A percentile compares a stretch with the other conserved stretches of the same genome.
Conservation (phyloP, 441 rosid genomes). For the Jatropha podagrica region DNA sequence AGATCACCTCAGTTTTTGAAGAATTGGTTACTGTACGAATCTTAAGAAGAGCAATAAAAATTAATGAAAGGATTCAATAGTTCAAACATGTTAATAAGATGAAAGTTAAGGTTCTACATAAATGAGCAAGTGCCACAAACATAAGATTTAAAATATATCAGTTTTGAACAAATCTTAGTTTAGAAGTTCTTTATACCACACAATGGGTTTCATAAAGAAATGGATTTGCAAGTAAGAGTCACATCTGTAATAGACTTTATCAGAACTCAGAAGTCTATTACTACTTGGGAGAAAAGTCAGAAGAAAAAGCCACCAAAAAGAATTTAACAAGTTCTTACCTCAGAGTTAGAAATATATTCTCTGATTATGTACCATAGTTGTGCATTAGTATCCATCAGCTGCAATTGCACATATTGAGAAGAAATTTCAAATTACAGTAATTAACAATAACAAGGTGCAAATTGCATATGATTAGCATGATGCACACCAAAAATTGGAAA, state of each 20-base stretch:
- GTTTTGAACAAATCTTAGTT: background rate
- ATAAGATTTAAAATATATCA: background rate
- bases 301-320: conserved; percentile 16
- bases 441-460: conserved; percentile 21
- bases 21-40: background rate
- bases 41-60: background rate
- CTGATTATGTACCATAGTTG: conserved; percentile 97
- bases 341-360: conserved; percentile 91
- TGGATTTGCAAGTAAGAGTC: background rate
- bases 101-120: background rate
- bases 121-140: background rate
- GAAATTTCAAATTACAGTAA: conserved; percentile 24
- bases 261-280: background rate
- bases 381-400: conserved; percentile 98
- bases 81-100: background rate
- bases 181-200: background rate
- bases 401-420: conserved; percentile 29
- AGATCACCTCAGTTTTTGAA: background rate
- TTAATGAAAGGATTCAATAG: background rate
- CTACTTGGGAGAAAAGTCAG: background rate
- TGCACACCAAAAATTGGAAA: conserved; percentile 94
- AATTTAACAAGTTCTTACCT: conserved; percentile 48
- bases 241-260: background rate
- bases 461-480: conserved; percentile 23
- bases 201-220: background rate